Evolutionary conservation across 1,139 yeast species (phyloP).

Genomic region (Williopsis jadinii): DNA sequence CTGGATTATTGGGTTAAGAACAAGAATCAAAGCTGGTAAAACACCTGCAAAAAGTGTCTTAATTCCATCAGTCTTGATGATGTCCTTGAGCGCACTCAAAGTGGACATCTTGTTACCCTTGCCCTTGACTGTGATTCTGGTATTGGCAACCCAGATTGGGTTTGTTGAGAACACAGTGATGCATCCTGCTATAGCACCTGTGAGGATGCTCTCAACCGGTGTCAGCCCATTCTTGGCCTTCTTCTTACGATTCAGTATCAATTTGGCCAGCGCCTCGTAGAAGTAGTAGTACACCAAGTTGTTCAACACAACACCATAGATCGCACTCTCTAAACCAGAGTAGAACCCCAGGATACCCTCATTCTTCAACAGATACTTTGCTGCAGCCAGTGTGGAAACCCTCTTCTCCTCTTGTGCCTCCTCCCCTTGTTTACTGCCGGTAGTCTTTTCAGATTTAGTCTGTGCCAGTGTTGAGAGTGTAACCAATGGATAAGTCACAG

Average conservation of each 20-base stretch:
- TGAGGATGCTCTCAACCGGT: conserved; percentile 65
- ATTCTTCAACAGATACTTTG: conserved; percentile 41
- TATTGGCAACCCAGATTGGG: conserved; percentile 94
- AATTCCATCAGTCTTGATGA: conserved; percentile 66
- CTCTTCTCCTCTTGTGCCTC: conserved; percentile 12
- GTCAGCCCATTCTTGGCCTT: conserved; percentile 28
- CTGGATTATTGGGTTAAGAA: conserved; percentile 83
- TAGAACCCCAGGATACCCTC: conserved; percentile 73
- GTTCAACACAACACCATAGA: conserved; percentile 78
- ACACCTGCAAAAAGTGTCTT: conserved; percentile 75
- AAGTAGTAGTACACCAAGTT: conserved; percentile 89
- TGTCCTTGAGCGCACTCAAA: conserved; percentile 48
- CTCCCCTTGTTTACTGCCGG: conserved; percentile 19
- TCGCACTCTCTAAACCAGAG: conserved; percentile 82
- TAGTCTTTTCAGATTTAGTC: conserved; percentile 43
- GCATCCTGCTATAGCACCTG: conserved; percentile 86
- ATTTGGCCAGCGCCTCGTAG: conserved; percentile 63
- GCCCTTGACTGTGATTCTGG: conserved; percentile 63
- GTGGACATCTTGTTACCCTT: conserved; percentile 32
- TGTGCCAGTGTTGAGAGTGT: conserved; percentile 83
- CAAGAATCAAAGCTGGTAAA: conserved; percentile 75
- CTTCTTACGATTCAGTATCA: conserved; percentile 36
- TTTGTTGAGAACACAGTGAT: conserved; percentile 82
- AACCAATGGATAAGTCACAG: conserved; percentile 75
- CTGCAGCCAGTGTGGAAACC: conserved; percentile 22